A percentile compares a stretch with the other conserved stretches of the same genome.
Evolutionary conservation across 2,329 filamentous ascomycete species (phyloP).

Genomic region (Teratosphaeria epicoccoides): DNA sequence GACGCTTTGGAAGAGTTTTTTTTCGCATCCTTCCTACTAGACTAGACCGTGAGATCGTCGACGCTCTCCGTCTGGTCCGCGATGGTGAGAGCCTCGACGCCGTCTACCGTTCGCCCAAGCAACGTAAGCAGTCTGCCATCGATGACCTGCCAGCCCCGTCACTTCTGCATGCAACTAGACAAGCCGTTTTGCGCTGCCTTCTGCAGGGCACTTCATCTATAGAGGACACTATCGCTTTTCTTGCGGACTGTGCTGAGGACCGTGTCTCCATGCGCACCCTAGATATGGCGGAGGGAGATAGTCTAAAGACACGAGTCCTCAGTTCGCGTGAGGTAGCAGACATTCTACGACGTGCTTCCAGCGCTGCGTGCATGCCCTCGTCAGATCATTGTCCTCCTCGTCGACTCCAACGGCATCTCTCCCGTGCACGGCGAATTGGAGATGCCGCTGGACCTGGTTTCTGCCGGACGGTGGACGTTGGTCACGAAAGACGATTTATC

Average conservation of each 20-base stretch:
- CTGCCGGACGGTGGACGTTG: not conserved
- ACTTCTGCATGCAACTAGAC: not conserved
- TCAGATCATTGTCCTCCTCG: not conserved
- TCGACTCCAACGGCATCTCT: not conserved
- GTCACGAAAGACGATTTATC: not conserved
- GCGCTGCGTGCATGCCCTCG: not conserved
- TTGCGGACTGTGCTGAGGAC: not conserved
- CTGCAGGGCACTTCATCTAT: not conserved
- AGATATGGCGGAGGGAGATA: not conserved
- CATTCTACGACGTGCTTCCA: not conserved
- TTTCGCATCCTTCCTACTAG: not conserved
- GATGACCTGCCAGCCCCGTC: not conserved
- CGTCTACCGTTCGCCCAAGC: not conserved
- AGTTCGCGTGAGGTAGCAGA: not conserved
- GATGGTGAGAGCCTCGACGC: not conserved
- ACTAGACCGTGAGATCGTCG: not conserved
- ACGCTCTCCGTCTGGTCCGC: not conserved
- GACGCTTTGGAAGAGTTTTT: not conserved
- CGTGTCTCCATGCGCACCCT: not conserved
- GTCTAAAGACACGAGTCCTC: not conserved
- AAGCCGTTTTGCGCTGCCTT: not conserved
- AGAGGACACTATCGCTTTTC: not conserved
- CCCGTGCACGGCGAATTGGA: not conserved
- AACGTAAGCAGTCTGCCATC: not conserved
- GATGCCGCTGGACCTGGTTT: not conserved